phyloP scores from a whole-genome alignment of 306 rosid species.

The Cucurbita argyrosperma region DNA sequence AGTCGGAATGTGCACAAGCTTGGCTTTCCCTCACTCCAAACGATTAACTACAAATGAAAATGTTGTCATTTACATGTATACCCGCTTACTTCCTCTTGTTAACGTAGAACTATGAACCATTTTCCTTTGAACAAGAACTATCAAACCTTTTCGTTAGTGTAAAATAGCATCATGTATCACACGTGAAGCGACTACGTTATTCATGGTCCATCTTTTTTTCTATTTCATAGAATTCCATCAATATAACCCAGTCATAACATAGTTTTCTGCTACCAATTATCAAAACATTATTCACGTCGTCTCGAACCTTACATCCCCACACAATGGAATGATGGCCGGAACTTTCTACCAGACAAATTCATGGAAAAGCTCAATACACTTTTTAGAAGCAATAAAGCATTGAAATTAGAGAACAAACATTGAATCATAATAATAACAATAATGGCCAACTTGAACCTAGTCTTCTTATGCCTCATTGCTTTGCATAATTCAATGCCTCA shows the following conservation, averaged over 20 bases:
- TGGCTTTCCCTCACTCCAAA: neutral
- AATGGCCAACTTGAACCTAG: neutral
- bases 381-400: slow-evolving; percentile 3
- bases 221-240: neutral
- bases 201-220: no score
- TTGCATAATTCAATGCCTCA: neutral
- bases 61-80: neutral
- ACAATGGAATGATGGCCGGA: neutral
- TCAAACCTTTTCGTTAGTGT: no score
- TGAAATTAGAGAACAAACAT: neutral
- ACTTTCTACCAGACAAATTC: neutral
- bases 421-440: neutral
- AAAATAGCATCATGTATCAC: neutral
- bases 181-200: neutral
- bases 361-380: neutral
- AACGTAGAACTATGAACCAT: neutral
- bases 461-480: neutral
- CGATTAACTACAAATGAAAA: neutral
- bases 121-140: neutral
- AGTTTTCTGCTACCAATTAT: neutral
- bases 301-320: neutral
- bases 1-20: fast-evolving
- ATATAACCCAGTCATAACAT: neutral
- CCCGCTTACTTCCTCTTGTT: no score
- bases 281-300: neutral